phyloP scores from a whole-genome alignment of 768 basidiomycete species.

The Calocera viscosa region DNA sequence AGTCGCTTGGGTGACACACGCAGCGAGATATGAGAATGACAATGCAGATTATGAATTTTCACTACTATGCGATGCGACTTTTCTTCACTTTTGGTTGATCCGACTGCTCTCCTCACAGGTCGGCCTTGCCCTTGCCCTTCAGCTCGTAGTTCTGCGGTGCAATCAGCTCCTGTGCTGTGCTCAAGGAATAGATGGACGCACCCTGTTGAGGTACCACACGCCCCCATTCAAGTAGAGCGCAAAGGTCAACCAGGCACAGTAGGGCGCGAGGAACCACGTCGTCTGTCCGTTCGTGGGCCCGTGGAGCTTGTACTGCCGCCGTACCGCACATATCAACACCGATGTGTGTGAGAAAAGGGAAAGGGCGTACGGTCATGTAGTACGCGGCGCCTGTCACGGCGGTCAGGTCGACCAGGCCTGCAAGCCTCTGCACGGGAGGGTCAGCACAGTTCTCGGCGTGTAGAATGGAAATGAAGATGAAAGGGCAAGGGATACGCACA shows the following conservation, averaged over 20 bases:
- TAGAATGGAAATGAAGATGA: too few species aligned
- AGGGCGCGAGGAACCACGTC: conserved; percentile 49
- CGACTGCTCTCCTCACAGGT: neutral
- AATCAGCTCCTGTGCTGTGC: neutral
- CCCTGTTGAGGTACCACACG: conserved; percentile 43
- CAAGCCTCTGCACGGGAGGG: conserved; percentile 39
- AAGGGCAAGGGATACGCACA: conserved; percentile 23
- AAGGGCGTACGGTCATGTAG: conserved; percentile 43
- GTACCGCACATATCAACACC: neutral
- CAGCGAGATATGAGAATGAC: too few species aligned
- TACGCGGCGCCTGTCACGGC: conserved; percentile 42
- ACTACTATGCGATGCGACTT: too few species aligned
- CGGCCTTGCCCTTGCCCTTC: neutral
- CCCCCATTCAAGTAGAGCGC: conserved; percentile 60
- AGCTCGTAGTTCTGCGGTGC: neutral
- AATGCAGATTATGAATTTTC: too few species aligned
- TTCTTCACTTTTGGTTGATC: too few species aligned
- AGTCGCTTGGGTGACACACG: too few species aligned
- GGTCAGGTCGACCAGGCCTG: conserved; percentile 44
- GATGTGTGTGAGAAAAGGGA: neutral
- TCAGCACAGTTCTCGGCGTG: too few species aligned
- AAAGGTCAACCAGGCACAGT: conserved; percentile 53
- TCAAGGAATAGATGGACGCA: neutral
- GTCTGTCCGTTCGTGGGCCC: conserved; percentile 35
- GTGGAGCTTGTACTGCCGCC: conserved; percentile 37